Conservation (phyloP, 1,284 basidiomycete species). For the Xerocomus cyaneibrunnescens region DNA sequence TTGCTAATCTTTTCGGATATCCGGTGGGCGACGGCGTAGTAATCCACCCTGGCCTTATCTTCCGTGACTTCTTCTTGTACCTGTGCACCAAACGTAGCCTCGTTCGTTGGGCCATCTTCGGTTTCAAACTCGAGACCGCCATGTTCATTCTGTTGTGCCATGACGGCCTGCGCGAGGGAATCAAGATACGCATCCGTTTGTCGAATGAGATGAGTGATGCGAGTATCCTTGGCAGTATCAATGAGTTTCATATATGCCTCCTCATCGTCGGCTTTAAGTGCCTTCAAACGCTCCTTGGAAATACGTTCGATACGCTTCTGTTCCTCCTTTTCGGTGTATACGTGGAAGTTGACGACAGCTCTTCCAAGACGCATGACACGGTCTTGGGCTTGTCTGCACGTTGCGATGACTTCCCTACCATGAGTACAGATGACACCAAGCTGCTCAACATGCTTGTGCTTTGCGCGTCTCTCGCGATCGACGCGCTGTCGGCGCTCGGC, state of each 20-base stretch:
- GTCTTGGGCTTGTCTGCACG: slow-evolving; percentile 66
- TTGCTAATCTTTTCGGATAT: slow-evolving; percentile 86
- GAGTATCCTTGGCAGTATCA: slow-evolving; percentile 98
- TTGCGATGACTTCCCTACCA: slow-evolving; percentile 71
- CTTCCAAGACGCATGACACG: slow-evolving; percentile 84
- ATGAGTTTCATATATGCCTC: slow-evolving; percentile 99
- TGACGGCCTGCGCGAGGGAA: slow-evolving; percentile 91
- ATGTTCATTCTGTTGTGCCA: slow-evolving; percentile 89
- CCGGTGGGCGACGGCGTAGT: slow-evolving; percentile 95
- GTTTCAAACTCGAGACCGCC: slow-evolving; percentile 48
- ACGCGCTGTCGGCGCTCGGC: slow-evolving; percentile 90
- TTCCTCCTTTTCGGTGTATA: slow-evolving; percentile 95
- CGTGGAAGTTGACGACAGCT: slow-evolving; percentile 85
- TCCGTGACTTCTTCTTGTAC: slow-evolving; percentile 55
- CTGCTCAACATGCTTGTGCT: slow-evolving; percentile 96
- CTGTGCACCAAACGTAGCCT: slow-evolving; percentile 89
- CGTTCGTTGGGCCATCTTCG: slow-evolving; percentile 77
- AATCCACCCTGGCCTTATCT: slow-evolving; percentile 85
- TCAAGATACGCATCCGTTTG: slow-evolving; percentile 97
- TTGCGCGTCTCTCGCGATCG: slow-evolving; percentile 91
- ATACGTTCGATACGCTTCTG: slow-evolving; percentile 96
- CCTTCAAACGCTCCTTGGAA: slow-evolving; percentile 97
- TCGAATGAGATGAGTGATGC: slow-evolving; percentile 94
- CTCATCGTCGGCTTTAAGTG: slow-evolving; percentile 97
- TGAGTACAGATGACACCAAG: slow-evolving; percentile 88